Evolutionary conservation across 371 early-diverging fungal species (phyloP).

Genomic region (Rhizomucor pusillus): DNA sequence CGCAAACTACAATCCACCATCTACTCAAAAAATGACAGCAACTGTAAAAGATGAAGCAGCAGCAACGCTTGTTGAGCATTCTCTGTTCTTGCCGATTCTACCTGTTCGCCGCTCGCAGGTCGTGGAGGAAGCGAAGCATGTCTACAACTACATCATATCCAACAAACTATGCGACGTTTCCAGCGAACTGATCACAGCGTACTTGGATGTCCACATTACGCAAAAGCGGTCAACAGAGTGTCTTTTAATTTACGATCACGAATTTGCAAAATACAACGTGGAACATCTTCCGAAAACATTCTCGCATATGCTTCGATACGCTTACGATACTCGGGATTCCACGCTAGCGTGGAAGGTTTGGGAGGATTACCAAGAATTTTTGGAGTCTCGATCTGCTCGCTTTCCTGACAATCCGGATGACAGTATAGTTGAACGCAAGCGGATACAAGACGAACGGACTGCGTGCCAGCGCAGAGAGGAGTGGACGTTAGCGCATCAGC

Average conservation of each 20-base stretch:
- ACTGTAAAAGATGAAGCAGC: constrained; percentile 8
- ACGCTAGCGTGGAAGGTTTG: constrained; percentile 54
- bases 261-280: constrained; percentile 41
- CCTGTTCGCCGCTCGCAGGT: constrained; percentile 43
- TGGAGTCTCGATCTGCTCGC: constrained; percentile 32
- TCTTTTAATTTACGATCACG: constrained; percentile 43
- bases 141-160: constrained; percentile 37
- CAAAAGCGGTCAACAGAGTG: constrained; percentile 49
- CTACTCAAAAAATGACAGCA: constrained; percentile 4
- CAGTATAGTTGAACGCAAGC: constrained; percentile 13
- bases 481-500: constrained; percentile 38
- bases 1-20: constrained; percentile 42
- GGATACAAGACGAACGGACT: constrained; percentile 9
- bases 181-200: constrained; percentile 57
- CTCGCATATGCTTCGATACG: constrained; percentile 44
- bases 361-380: constrained; percentile 50
- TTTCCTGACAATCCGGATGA: neutral
- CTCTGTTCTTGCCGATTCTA: constrained; percentile 19
- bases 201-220: constrained; percentile 55
- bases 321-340: constrained; percentile 45
- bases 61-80: constrained; percentile 20
- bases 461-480: constrained; percentile 25
- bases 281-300: constrained; percentile 59
- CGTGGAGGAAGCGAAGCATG: constrained; percentile 37
- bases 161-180: constrained; percentile 15